These are phyloP conservation scores for Xerocomellus intermedius DNA, from an alignment of 768 basidiomycete species.

Conservation along the genomic window DNA sequence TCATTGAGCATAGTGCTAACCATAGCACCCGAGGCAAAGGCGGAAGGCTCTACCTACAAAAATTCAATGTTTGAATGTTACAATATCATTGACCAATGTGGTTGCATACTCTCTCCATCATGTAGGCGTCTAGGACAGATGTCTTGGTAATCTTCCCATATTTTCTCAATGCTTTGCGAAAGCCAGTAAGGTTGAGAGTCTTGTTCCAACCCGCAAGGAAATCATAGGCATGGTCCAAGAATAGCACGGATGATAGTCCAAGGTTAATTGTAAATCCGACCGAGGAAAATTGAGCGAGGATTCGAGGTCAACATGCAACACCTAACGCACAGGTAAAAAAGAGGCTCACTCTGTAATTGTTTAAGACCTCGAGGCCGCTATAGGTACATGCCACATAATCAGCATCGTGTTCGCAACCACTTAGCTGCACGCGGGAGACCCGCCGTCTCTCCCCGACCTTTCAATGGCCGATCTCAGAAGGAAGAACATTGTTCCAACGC, in stretches of 20 bases:
- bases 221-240: background rate
- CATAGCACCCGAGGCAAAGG: constrained; percentile 63
- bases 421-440: background rate
- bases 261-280: background rate
- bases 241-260: background rate
- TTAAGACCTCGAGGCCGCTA: constrained; percentile 79
- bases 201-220: constrained; percentile 25
- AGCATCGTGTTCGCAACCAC: constrained; percentile 4
- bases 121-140: constrained; percentile 72
- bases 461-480: background rate
- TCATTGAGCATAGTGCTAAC: constrained; percentile 69
- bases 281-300: background rate
- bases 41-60: constrained; percentile 59
- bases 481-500: constrained; percentile 7
- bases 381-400: constrained; percentile 3
- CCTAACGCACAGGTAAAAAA: background rate
- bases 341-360: constrained; percentile 76
- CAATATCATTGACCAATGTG: background rate
- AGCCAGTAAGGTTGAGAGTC: constrained; percentile 88
- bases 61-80: background rate
- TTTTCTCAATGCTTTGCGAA: constrained; percentile 83
- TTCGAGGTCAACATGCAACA: background rate
- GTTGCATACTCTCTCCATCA: constrained; percentile 63
- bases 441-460: background rate
- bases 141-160: constrained; percentile 80